Evolutionary conservation across 2,329 filamentous ascomycete species (phyloP).

Genomic region (Aurifilum marmelostoma): DNA sequence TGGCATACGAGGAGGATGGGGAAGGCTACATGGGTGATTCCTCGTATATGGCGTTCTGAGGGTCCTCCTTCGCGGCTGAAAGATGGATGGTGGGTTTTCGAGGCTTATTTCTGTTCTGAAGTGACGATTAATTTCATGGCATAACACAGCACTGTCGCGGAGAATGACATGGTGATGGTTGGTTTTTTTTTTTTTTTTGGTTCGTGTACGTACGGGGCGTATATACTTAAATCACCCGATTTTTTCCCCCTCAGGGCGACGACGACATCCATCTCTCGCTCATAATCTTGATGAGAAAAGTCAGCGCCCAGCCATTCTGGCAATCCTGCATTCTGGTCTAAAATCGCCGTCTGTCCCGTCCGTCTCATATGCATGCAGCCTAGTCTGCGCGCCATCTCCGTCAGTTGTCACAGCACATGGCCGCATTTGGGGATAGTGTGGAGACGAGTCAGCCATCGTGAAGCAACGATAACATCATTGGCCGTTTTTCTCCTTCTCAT

Average conservation of each 20-base stretch:
- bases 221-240: background rate
- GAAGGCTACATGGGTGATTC: background rate
- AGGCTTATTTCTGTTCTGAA: background rate
- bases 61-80: too few species aligned
- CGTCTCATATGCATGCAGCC: conserved; percentile 4
- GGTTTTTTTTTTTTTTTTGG: too few species aligned
- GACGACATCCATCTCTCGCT: background rate
- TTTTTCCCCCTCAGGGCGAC: too few species aligned
- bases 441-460: background rate
- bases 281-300: too few species aligned
- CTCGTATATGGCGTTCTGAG: background rate
- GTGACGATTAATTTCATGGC: background rate
- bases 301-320: background rate
- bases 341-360: background rate
- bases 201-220: background rate
- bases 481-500: background rate
- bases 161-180: background rate
- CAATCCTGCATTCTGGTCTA: background rate
- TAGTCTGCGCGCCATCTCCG: background rate
- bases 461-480: background rate
- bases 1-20: background rate
- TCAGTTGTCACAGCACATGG: background rate
- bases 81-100: background rate
- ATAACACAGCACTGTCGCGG: background rate
- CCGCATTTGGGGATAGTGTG: background rate